phyloP scores from a whole-genome alignment of 2,329 filamentous ascomycete genomes.

The Epichloe baconii region DNA sequence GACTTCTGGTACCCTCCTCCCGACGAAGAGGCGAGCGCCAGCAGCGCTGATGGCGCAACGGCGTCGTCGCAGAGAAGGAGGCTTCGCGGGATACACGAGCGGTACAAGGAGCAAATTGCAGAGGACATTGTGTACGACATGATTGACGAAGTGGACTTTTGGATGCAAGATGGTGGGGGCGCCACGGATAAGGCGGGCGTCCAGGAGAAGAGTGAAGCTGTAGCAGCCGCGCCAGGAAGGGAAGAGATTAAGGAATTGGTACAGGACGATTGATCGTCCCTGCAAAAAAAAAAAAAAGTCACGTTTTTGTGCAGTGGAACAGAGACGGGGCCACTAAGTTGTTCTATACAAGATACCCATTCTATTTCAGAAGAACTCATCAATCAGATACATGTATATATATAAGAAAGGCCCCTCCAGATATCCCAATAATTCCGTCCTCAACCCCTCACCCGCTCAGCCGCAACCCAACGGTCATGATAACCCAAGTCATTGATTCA shows the following conservation, averaged over 20 bases:
- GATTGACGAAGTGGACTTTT: constrained; percentile 88
- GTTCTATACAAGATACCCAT: constrained; percentile 14
- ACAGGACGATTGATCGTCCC: constrained; percentile 39
- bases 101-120: constrained; percentile 85
- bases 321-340: no score
- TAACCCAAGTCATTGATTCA: background rate
- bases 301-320: background rate
- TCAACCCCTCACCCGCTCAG: no score
- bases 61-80: constrained; percentile 14
- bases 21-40: constrained; percentile 34
- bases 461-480: background rate
- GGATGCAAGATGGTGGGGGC: constrained; percentile 53
- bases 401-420: background rate
- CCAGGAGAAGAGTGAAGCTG: constrained; percentile 30
- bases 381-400: background rate
- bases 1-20: constrained; percentile 82
- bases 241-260: constrained; percentile 54
- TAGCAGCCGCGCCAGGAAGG: constrained; percentile 29
- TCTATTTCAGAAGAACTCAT: background rate
- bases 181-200: constrained; percentile 32
- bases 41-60: constrained; percentile 27
- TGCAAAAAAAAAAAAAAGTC: background rate
- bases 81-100: constrained; percentile 54
- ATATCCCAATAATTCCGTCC: no score
- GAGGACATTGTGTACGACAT: constrained; percentile 92